Conservation (phyloP, 768 basidiomycete species). For the Epithele typhae region DNA sequence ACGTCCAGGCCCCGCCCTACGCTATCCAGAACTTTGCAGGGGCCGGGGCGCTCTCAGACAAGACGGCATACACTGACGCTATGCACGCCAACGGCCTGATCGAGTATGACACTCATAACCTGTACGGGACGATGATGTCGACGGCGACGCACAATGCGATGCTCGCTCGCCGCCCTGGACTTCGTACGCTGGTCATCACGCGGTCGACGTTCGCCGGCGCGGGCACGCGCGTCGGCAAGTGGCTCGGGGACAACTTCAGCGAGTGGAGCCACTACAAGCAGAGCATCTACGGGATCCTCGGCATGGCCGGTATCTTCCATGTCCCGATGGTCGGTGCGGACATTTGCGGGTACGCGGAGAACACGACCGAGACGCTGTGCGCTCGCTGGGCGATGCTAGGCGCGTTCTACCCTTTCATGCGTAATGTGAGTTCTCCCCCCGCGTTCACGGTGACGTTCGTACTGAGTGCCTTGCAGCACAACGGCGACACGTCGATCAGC, state of each 20-base stretch:
- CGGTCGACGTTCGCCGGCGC: constrained; percentile 73
- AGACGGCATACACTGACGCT: constrained; percentile 43
- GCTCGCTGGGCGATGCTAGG: constrained; percentile 76
- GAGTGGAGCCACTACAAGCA: constrained; percentile 53
- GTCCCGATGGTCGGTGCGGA: constrained; percentile 77
- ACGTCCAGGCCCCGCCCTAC: constrained; percentile 51
- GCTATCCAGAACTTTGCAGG: constrained; percentile 52
- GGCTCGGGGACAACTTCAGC: constrained; percentile 67
- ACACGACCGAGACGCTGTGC: constrained; percentile 67
- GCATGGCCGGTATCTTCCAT: constrained; percentile 61
- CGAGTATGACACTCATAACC: constrained; percentile 62
- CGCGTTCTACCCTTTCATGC: constrained; percentile 77
- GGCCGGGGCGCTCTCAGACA: constrained; percentile 43
- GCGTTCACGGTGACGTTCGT: not conserved
- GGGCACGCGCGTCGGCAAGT: constrained; percentile 64
- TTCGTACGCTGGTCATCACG: constrained; percentile 62
- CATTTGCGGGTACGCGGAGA: constrained; percentile 60
- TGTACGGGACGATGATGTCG: constrained; percentile 74
- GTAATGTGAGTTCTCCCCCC: constrained; percentile 46
- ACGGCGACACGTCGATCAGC: constrained; percentile 43
- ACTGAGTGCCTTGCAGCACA: constrained; percentile 38
- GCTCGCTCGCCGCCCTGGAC: constrained; percentile 56
- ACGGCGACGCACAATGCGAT: constrained; percentile 55
- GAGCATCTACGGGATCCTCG: constrained; percentile 62
- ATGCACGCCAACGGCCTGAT: constrained; percentile 53